Conservation (phyloP, 2,329 filamentous ascomycete genomes). For the Chaetomiaceae sp. region DNA sequence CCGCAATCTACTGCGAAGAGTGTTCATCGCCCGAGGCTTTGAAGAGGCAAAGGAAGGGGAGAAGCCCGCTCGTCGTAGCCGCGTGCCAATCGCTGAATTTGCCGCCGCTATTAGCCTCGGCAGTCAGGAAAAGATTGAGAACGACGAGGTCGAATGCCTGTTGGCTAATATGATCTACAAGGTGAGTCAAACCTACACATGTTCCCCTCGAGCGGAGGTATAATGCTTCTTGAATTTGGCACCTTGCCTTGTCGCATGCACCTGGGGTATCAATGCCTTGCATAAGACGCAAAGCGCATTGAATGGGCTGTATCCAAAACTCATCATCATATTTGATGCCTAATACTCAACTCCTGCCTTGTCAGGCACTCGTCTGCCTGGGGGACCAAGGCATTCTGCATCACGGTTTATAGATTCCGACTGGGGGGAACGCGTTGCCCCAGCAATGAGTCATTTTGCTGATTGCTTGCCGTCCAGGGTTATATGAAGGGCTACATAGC, state of each 20-base stretch:
- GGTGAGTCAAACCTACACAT: conserved; percentile 44
- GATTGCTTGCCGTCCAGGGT: conserved; percentile 51
- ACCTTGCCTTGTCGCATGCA: too few species aligned
- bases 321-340: conserved; percentile 16
- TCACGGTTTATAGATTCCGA: conserved; percentile 2
- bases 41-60: conserved; percentile 67
- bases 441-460: conserved; percentile 34
- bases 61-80: conserved; percentile 62
- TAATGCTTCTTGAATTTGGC: not conserved
- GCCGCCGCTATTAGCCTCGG: conserved; percentile 75
- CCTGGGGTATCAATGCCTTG: too few species aligned
- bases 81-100: conserved; percentile 80
- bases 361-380: conserved; percentile 5
- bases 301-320: too few species aligned
- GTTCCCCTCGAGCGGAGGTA: not conserved
- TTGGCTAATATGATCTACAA: conserved; percentile 98
- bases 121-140: conserved; percentile 64
- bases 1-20: conserved; percentile 86
- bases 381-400: conserved; percentile 14
- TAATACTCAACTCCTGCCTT: not conserved
- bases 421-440: conserved; percentile 13
- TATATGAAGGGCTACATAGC: conserved; percentile 98
- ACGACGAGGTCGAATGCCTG: conserved; percentile 92
- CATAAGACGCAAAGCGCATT: too few species aligned
- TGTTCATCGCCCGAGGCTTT: conserved; percentile 80